phyloP scores from a whole-genome alignment of 2,329 filamentous ascomycete genomes.

The Fusarium circinatum region DNA sequence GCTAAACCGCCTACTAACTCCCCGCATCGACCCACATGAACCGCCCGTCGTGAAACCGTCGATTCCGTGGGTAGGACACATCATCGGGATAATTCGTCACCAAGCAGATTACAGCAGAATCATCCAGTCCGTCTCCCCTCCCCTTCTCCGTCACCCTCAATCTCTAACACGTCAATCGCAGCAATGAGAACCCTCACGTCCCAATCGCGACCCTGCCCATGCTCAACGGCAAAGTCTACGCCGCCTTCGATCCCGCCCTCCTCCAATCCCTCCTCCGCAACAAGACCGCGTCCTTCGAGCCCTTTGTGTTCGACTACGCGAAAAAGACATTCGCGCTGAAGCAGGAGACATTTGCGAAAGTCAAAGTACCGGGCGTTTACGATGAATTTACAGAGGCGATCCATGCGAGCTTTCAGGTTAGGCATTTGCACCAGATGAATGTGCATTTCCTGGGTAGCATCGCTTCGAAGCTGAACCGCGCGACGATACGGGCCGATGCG shows the following conservation, averaged over 20 bases:
- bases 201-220: slow-evolving; percentile 58
- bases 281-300: slow-evolving; percentile 55
- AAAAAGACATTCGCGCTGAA: slow-evolving; percentile 52
- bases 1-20: slow-evolving; percentile 29
- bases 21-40: slow-evolving; percentile 50
- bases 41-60: slow-evolving; percentile 54
- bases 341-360: slow-evolving; percentile 43
- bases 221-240: slow-evolving; percentile 56
- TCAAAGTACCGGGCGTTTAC: slow-evolving; percentile 20
- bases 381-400: slow-evolving; percentile 47
- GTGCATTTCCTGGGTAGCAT: slow-evolving; percentile 25
- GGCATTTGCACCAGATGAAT: slow-evolving; percentile 48
- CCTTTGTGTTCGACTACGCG: slow-evolving; percentile 52
- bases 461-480: slow-evolving; percentile 15
- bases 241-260: slow-evolving; percentile 54
- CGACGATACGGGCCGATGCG: background rate
- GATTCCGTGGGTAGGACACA: slow-evolving; percentile 58
- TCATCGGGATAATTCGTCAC: slow-evolving; percentile 54
- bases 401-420: slow-evolving; percentile 47
- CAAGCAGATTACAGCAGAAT: slow-evolving; percentile 51
- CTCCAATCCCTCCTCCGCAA: slow-evolving; percentile 52
- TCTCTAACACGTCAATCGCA: background rate
- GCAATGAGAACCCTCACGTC: slow-evolving; percentile 40
- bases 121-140: slow-evolving; percentile 49
- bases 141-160: too few species aligned